Evolutionary conservation across 371 early-diverging fungal genomes (phyloP).

Genomic region (Rhizomucor pusillus): DNA sequence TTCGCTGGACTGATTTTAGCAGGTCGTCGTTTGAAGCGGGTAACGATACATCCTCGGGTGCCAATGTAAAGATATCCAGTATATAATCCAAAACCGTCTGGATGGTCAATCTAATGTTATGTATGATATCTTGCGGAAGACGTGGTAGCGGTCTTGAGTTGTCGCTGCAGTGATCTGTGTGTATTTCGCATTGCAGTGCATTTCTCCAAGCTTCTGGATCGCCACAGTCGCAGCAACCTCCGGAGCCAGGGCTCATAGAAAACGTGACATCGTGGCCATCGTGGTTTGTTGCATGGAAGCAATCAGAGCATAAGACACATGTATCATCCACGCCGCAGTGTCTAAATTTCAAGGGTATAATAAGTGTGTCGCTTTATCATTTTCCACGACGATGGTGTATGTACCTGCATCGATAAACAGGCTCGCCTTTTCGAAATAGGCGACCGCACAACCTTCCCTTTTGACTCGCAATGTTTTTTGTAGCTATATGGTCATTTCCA

Average conservation of each 20-base stretch:
- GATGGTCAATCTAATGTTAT: conserved; percentile 68
- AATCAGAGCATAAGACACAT: conserved; percentile 90
- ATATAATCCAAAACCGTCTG: conserved; percentile 83
- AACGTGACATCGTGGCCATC: conserved; percentile 92
- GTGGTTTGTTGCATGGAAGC: conserved; percentile 92
- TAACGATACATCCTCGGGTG: conserved; percentile 56
- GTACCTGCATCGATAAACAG: conserved; percentile 78
- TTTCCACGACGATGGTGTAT: not conserved
- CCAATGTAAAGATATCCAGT: conserved; percentile 76
- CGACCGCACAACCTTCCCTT: conserved; percentile 81
- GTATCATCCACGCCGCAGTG: conserved; percentile 94
- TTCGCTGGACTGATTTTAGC: conserved; percentile 6
- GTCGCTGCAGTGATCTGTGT: conserved; percentile 37
- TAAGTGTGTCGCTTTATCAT: not conserved
- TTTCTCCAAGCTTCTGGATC: conserved; percentile 94
- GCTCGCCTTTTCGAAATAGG: conserved; percentile 83
- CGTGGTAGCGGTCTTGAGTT: not conserved
- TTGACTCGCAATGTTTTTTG: conserved; percentile 41
- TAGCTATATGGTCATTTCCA: conserved; percentile 29
- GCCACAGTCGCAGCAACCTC: conserved; percentile 98
- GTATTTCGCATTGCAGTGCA: conserved; percentile 80
- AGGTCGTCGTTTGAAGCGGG: conserved; percentile 29
- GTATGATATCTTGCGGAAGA: conserved; percentile 16
- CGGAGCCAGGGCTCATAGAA: conserved; percentile 74
- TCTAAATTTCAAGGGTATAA: conserved; percentile 54